Percentiles rank a stretch among this genome's conserved stretches.
These are phyloP conservation scores for Suillus variegatus DNA, from an alignment of 768 basidiomycete species.

Conservation along the genomic window DNA sequence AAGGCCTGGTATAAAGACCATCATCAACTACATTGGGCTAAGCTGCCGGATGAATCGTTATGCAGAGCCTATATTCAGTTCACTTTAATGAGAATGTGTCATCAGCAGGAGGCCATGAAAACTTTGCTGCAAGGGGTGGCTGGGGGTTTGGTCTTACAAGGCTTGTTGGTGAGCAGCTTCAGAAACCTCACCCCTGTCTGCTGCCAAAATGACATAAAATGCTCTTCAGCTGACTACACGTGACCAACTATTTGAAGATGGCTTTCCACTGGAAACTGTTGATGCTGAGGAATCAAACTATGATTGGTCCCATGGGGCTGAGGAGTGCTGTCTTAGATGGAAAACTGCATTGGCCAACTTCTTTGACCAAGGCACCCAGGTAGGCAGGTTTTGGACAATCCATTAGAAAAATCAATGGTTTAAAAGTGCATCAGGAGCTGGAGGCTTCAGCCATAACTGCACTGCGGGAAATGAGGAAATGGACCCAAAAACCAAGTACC, in stretches of 20 bases:
- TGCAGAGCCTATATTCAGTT: neutral
- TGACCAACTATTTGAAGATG: neutral
- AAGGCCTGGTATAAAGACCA: neutral
- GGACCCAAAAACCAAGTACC: neutral
- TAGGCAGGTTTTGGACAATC: neutral
- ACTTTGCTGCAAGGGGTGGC: neutral
- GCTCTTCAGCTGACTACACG: neutral
- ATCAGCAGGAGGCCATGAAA: neutral
- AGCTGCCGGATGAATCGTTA: neutral
- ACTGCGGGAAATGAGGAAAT: neutral
- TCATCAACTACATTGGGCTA: neutral
- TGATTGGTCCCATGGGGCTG: neutral
- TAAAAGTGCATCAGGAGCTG: neutral
- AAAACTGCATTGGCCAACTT: neutral
- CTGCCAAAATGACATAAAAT: neutral
- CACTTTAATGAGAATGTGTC: neutral
- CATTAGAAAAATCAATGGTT: neutral
- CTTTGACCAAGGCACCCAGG: neutral
- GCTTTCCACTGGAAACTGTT: neutral
- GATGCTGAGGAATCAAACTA: neutral
- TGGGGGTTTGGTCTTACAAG: neutral
- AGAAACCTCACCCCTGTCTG: neutral
- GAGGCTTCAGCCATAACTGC: neutral
- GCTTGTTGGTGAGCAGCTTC: neutral
- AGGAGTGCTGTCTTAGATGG: neutral